Evolutionary conservation across 805 yeast genomes (phyloP), one percentile per base, ranked within the genome.

Genomic region (Wickerhamiella shivajii): DNA sequence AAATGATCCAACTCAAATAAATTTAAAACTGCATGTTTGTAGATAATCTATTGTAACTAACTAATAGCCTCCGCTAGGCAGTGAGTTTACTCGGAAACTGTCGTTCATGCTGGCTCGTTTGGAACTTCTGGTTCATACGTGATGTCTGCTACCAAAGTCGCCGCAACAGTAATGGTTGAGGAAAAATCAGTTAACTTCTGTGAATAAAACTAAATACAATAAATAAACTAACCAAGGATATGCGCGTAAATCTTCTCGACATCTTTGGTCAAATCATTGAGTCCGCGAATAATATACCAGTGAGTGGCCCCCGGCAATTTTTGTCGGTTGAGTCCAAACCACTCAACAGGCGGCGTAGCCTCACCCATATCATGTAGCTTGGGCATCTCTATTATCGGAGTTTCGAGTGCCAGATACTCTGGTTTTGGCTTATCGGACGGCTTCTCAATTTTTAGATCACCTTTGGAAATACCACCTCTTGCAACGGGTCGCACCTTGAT

Each of bases 281-380:
- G 59, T 2, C 75, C 69, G 10, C 77, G 67, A 31, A 85, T 77
- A 0, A 74, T 71, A 40, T 70, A 60, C 52, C 83, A 87, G 50
- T 90, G 96, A 0, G 94, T 77, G 38, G 79, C 65, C 25, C 78
- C 74, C 0, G 98, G 98, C 44, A 90, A 73, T 43, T 74, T 71
- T 46, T 77, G 69, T 43, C 97, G 66, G 52, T 90, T 90, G 19
- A 90, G 63, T 2, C 98, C 98, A 59, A 90, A 79, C 98, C 98
- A 90, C 52, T 90, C 98, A 38, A 90, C 58, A 2, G 98, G 98
- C 1, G 98, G 98, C 0, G 98, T 90, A 1, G 96, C 97, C 56
- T 77, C 85, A 17, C 98, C 97, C 46, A 90, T 63, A 48, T 90
- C 97, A 47, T 73, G 74, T 47, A 90, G 61, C 44, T 77, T 87